Evolutionary conservation across 495 filamentous ascomycete genomes (phyloP).

Genomic region (Hypoxylon rickii): DNA sequence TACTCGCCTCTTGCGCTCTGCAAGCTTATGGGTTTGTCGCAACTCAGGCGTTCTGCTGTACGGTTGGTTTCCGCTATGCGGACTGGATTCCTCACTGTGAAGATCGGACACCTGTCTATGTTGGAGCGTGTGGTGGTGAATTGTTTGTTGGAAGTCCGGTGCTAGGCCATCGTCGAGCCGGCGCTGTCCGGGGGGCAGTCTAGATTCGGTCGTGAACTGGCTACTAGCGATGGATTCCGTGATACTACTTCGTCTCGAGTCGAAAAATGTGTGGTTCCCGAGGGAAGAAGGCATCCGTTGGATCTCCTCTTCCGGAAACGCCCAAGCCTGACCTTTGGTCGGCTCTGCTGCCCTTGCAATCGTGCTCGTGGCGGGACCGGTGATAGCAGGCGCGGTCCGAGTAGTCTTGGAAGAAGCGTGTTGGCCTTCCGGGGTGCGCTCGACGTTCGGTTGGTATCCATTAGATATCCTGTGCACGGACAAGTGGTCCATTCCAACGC

Average conservation of each 20-base stretch:
- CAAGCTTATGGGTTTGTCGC: constrained; percentile 93
- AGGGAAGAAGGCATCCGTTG: constrained; percentile 45
- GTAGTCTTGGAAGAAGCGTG: constrained; percentile 50
- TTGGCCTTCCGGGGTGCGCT: constrained; percentile 55
- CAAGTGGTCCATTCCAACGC: constrained; percentile 45
- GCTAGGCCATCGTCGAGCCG: constrained; percentile 59
- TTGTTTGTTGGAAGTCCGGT: constrained; percentile 48
- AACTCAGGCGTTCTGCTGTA: constrained; percentile 96
- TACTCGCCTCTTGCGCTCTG: constrained; percentile 91
- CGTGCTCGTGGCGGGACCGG: constrained; percentile 73
- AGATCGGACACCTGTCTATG: constrained; percentile 71
- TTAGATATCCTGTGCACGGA: constrained; percentile 63
- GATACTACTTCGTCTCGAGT: constrained; percentile 73
- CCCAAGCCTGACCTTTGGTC: constrained; percentile 80
- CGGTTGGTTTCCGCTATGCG: constrained; percentile 66
- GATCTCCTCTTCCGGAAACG: constrained; percentile 78
- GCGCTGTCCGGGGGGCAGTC: constrained; percentile 74
- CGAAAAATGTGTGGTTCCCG: constrained; percentile 59
- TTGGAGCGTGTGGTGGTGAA: constrained; percentile 78
- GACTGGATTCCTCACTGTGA: constrained; percentile 59
- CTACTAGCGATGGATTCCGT: constrained; percentile 75
- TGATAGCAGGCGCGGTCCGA: constrained; percentile 74
- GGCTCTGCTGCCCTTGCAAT: constrained; percentile 81
- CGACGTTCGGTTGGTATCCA: constrained; percentile 61
- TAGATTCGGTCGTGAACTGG: constrained; percentile 70